Base-by-base conservation (phyloP, 371 early-diverging fungal species). In the Dentiscutata heterogama region DNA sequence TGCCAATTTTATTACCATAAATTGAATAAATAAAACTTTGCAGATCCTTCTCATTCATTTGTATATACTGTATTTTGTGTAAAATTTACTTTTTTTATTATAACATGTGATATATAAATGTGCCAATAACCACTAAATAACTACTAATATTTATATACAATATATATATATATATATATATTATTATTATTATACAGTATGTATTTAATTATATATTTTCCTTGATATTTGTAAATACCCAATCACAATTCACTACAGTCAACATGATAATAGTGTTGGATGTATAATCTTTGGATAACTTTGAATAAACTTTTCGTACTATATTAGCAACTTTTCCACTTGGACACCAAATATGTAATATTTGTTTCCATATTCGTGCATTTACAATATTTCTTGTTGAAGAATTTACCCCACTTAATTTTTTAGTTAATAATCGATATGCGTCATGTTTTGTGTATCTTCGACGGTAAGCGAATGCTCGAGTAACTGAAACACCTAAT, bases 301-400 rank as follows among this genome's bases (percentile, higher is more conserved):
- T 86, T 71, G 63, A 72, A 82, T 85, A 88, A 1, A 84, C 83
- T 13, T 83, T 81, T 82, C 83, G 84, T 11, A 88, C 86, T 11
- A 87, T 83, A 64, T 85, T 83, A 4, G 88, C 87, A 0, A 85
- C 84, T 46, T 83, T 83, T 22, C 91, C 91, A 16, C 84, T 87
- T n/a, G 88, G 88, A 0, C 88, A 86, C 91, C 91, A 91, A 25
- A 92, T 86, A 80, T 91, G 92, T 60, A 92, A 78, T 20, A 92
- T 90, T 82, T 89, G 90, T 53, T 88, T 85, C 81, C 88, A 86
- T 83, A 91, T 83, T 18, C 82, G 78, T 58, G 83, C 85, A 22
- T 86, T 84, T 4, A 83, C 80, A 10, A 90, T 87, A 22, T 86
- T 86, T 61, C 83, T 42, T 11, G 82, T 86, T 54, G 90, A 88